Conservation (phyloP, 306 rosid species). For the Alnus glutinosa region DNA sequence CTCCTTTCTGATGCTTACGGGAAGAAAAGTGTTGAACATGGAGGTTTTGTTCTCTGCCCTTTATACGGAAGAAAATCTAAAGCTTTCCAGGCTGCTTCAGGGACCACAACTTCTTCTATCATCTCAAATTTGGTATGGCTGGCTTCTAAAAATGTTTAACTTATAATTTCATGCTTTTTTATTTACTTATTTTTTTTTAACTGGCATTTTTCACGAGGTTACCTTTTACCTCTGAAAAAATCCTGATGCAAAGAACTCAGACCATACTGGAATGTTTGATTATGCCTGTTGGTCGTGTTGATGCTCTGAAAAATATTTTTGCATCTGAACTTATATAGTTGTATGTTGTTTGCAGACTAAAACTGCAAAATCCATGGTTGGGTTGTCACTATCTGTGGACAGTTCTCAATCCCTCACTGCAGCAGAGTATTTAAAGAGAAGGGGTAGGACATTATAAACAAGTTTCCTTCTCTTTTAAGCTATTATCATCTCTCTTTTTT, state of each 20-base stretch:
- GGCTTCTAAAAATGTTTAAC: conserved; percentile 12
- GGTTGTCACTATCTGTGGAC: conserved; percentile 79
- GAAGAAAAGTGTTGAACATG: conserved; percentile 66
- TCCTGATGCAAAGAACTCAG: conserved; percentile 14
- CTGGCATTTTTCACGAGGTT: conserved; percentile 24
- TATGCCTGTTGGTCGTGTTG: not conserved
- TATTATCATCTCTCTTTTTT: conserved; percentile 3
- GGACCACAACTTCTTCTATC: conserved; percentile 72
- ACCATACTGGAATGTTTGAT: conserved; percentile 16
- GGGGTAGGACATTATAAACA: conserved; percentile 58
- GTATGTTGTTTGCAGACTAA: conserved; percentile 64
- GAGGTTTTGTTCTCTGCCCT: conserved; percentile 93
- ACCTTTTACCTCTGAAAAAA: conserved; percentile 25
- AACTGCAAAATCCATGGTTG: conserved; percentile 90
- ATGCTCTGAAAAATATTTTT: conserved; percentile 3
- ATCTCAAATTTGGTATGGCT: conserved; percentile 81
- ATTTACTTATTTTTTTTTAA: not conserved
- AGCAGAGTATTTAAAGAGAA: conserved; percentile 74
- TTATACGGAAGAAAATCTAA: conserved; percentile 91
- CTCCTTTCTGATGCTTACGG: conserved; percentile 76
- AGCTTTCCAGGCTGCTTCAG: conserved; percentile 94
- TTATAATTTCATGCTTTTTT: not conserved
- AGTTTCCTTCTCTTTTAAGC: conserved; percentile 18
- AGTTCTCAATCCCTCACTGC: conserved; percentile 70
- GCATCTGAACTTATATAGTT: conserved; percentile 22